A percentile compares a stretch with the other conserved stretches of the same genome.
Conservation (phyloP, 1,284 basidiomycete genomes). For the Leccinum insigne region DNA sequence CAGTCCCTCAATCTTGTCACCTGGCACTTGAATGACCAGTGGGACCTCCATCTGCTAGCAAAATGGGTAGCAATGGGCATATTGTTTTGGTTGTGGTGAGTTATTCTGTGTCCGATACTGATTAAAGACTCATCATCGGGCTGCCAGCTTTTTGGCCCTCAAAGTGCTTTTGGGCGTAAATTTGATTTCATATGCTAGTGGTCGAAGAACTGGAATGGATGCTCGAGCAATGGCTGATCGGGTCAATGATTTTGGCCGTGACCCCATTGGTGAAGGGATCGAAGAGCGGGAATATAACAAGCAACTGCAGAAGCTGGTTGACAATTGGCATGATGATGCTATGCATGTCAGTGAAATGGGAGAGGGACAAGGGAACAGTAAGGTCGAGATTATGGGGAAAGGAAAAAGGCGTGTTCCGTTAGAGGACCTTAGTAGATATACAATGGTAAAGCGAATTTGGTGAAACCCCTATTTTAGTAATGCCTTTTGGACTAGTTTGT, state of each 20-base stretch:
- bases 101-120: slow-evolving; percentile 1
- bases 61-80: slow-evolving; percentile 68
- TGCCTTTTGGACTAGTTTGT: no score
- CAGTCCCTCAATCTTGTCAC: slow-evolving; percentile 75
- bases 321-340: slow-evolving; percentile 69
- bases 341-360: slow-evolving; percentile 69
- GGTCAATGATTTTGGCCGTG: slow-evolving; percentile 83
- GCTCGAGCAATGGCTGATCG: slow-evolving; percentile 67
- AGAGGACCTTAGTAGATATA: no score
- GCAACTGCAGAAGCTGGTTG: slow-evolving; percentile 71
- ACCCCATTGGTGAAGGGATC: slow-evolving; percentile 85
- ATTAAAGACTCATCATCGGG: not conserved
- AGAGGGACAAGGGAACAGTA: slow-evolving; percentile 34
- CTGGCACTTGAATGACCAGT: slow-evolving; percentile 39
- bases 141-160: slow-evolving; percentile 70
- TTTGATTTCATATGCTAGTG: slow-evolving; percentile 81
- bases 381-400: no score
- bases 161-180: slow-evolving; percentile 91
- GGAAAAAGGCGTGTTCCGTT: no score
- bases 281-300: slow-evolving; percentile 87
- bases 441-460: no score
- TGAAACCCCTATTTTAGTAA: no score
- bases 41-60: slow-evolving; percentile 44
- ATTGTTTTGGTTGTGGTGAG: slow-evolving; percentile 82
- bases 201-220: slow-evolving; percentile 75